Conservation (phyloP, 2,329 filamentous ascomycete genomes). For the Xylariaceae sp. region DNA sequence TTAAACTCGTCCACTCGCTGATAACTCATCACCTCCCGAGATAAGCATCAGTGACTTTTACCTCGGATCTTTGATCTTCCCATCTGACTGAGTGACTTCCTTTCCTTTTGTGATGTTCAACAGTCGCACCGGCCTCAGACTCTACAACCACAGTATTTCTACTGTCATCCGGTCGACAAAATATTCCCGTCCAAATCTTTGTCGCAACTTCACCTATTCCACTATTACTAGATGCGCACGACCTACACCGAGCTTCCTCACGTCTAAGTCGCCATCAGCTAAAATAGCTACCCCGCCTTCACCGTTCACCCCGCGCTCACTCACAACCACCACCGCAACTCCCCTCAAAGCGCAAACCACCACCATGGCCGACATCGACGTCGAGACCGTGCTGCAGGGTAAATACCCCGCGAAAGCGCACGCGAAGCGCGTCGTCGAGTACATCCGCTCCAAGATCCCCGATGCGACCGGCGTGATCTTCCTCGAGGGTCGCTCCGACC, state of each 20-base stretch:
- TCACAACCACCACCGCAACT: slow-evolving; percentile 5
- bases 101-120: slow-evolving; percentile 1
- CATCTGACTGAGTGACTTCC: background rate
- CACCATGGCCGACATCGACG: slow-evolving; percentile 36
- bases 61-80: background rate
- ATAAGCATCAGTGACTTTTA: background rate
- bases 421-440: slow-evolving; percentile 74
- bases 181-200: no score
- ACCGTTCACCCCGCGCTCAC: slow-evolving; percentile 14
- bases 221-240: background rate
- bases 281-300: slow-evolving; percentile 24
- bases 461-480: slow-evolving; percentile 71
- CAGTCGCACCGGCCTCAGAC: background rate
- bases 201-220: background rate
- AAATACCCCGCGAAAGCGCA: slow-evolving; percentile 84
- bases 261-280: background rate
- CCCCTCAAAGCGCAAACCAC: slow-evolving; percentile 7
- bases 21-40: background rate
- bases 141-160: background rate
- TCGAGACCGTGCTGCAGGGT: slow-evolving; percentile 50
- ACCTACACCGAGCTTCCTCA: background rate
- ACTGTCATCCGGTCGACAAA: background rate
- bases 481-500: slow-evolving; percentile 76
- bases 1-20: background rate
- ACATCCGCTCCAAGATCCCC: slow-evolving; percentile 63